Evolutionary conservation across 2,329 filamentous ascomycete species (phyloP), one percentile per base, ranked within the genome.

Genomic region (Pezizomycotina sp.): DNA sequence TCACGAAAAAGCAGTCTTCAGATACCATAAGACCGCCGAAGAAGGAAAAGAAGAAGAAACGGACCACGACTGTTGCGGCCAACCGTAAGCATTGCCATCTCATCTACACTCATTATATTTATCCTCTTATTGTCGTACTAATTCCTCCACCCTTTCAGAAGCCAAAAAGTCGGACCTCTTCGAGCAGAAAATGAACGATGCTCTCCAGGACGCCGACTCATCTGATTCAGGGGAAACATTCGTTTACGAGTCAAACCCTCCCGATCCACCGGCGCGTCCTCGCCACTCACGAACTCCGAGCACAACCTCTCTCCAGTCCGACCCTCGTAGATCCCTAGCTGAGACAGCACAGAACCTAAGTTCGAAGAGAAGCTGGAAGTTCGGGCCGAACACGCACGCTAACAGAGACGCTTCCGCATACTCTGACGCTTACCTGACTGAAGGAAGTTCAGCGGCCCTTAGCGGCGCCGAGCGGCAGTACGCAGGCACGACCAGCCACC

Each of bases 181-280:
- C 56, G 89, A 95, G 61, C 83, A 84, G 49, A 92, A 92, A 55
- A 83, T 98, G 48, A 86, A 86, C 32, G 93, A 76, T 56, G 86
- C 86, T 6, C 83, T 98, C 34, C 86, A 95, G 55, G 84, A 95
- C 57, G 83, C 82, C 27, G 80, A 93, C 56, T 92, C 86, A 8
- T 93, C 86, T 5, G 89, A 98, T 56, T 95, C 86, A 1, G 89
- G 93, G 52, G 89, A 95, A 58, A 95, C 89, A 0, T 98, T 95
- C 57, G 89, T 98, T 10, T 98, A 98, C 60, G 89, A 98, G 58
- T 95, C 89, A 16, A 98, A 98, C 53, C 89, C 86, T 6, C 79
- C 81, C 33, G 73, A 77, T 47, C 58, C 55, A 31, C 64, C 61
- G 31, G 70, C 74, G 35, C 64, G 71, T 25, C 69, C 69, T n/a